Percentiles rank a stretch among this genome's conserved stretches.
These are phyloP conservation scores for Ceratobasidium sp. DNA, from an alignment of 1,284 basidiomycete genomes.

Conservation along the genomic window DNA sequence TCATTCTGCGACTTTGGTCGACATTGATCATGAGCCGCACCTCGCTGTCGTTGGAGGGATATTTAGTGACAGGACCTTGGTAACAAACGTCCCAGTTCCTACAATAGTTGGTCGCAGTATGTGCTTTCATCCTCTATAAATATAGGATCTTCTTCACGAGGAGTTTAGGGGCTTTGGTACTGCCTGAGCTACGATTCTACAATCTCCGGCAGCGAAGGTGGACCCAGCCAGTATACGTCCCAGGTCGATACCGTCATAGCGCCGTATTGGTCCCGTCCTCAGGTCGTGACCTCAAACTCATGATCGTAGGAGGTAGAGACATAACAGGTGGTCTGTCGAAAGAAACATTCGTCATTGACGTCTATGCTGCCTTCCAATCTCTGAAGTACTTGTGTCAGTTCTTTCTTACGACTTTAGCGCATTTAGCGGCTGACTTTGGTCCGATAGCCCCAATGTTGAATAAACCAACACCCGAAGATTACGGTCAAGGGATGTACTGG, in stretches of 20 bases:
- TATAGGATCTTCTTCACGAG: too few relatives aligned
- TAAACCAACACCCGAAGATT: slow-evolving; percentile 1
- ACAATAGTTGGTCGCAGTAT: slow-evolving; percentile 14
- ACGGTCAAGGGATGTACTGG: slow-evolving; percentile 28
- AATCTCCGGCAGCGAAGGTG: slow-evolving; percentile 37
- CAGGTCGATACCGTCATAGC: slow-evolving; percentile 31
- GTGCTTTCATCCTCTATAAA: too few relatives aligned
- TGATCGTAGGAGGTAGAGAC: slow-evolving; percentile 36
- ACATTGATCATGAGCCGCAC: slow-evolving; percentile 35
- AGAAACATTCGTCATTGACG: slow-evolving; percentile 16
- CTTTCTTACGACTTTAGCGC: not conserved
- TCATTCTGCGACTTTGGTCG: slow-evolving; percentile 37
- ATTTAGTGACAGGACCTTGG: slow-evolving; percentile 25
- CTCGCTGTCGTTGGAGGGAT: slow-evolving; percentile 39
- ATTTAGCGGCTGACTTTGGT: not conserved
- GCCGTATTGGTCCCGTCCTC: slow-evolving; percentile 34
- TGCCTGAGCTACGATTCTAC: slow-evolving; percentile 34
- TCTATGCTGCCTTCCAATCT: slow-evolving; percentile 16
- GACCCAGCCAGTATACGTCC: slow-evolving; percentile 29
- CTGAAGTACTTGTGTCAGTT: slow-evolving; percentile 15
- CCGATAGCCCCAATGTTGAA: not conserved
- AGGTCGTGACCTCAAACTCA: slow-evolving; percentile 11
- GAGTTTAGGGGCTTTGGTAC: slow-evolving; percentile 27
- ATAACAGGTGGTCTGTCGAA: slow-evolving; percentile 11
- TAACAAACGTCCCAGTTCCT: slow-evolving; percentile 10